Evolutionary conservation across 2,329 filamentous ascomycete species (phyloP).

Genomic region (Scedosporium dehoogii): DNA sequence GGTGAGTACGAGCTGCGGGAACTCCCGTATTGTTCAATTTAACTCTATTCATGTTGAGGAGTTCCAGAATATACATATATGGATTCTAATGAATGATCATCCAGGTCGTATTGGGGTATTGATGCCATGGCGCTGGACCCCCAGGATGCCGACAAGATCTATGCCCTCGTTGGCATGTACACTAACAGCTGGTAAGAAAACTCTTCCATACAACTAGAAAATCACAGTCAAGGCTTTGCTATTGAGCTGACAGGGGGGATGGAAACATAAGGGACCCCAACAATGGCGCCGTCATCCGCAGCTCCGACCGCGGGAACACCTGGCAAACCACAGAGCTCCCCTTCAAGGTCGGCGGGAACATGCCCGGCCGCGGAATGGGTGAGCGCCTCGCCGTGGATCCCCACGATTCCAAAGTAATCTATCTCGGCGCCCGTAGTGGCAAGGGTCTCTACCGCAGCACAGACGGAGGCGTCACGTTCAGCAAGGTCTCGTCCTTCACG

Average conservation of each 20-base stretch:
- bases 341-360: slow-evolving; percentile 53
- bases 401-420: slow-evolving; percentile 44
- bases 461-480: slow-evolving; percentile 43
- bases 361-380: slow-evolving; percentile 50
- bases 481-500: slow-evolving; percentile 40
- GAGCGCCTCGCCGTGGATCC: slow-evolving; percentile 50
- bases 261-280: slow-evolving; percentile 35
- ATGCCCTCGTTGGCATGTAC: slow-evolving; percentile 46
- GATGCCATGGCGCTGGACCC: slow-evolving; percentile 48
- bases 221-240: not conserved
- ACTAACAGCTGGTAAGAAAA: slow-evolving; percentile 41
- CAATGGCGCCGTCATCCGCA: slow-evolving; percentile 42
- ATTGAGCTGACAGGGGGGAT: no score
- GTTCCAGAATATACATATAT: not conserved
- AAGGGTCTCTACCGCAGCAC: slow-evolving; percentile 50
- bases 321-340: slow-evolving; percentile 38
- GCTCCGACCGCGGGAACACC: slow-evolving; percentile 41
- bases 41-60: not conserved
- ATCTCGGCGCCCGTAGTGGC: slow-evolving; percentile 48
- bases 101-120: slow-evolving; percentile 44
- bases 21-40: no score
- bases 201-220: not conserved
- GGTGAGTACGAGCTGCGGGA: slow-evolving; percentile 21
- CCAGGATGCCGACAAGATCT: slow-evolving; percentile 39
- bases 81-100: slow-evolving; percentile 6